Conservation (phyloP, 2,329 filamentous ascomycete genomes). For the Penicillium sp. region DNA sequence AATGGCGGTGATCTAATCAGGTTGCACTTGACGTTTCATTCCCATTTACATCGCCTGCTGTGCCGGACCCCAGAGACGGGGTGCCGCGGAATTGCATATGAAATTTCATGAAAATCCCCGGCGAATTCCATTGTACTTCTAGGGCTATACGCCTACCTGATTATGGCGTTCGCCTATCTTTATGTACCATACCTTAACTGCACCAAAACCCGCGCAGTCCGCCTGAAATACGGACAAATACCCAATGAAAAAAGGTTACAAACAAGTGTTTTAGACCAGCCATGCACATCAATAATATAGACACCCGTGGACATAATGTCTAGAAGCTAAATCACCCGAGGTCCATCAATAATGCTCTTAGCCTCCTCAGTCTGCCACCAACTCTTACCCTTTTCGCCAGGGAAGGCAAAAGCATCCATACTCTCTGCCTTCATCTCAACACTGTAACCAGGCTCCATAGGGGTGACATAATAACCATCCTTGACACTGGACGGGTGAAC, state of each 20-base stretch:
- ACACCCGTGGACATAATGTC: slow-evolving; percentile 1
- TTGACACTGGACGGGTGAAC: slow-evolving; percentile 72
- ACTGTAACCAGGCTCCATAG: slow-evolving; percentile 75
- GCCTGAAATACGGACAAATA: neutral
- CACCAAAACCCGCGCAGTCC: neutral
- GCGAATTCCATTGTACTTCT: slow-evolving; percentile 12
- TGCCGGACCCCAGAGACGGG: neutral
- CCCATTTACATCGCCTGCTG: slow-evolving; percentile 1
- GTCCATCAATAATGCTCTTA: slow-evolving; percentile 63
- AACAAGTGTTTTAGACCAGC: slow-evolving; percentile 8
- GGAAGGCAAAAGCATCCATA: slow-evolving; percentile 74
- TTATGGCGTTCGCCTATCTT: slow-evolving; percentile 7
- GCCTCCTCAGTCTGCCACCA: slow-evolving; percentile 84
- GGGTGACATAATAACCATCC: slow-evolving; percentile 84
- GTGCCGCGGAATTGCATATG: neutral
- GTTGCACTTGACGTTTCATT: slow-evolving; percentile 1
- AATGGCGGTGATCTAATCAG: slow-evolving; percentile 35
- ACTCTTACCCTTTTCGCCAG: slow-evolving; percentile 69
- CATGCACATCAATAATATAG: slow-evolving; percentile 20
- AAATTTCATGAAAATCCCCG: neutral
- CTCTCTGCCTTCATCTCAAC: slow-evolving; percentile 89
- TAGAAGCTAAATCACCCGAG: slow-evolving; percentile 29
- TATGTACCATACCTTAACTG: slow-evolving; percentile 17
- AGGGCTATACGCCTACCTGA: slow-evolving; percentile 1
- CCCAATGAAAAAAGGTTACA: neutral